These are phyloP conservation scores for Erodium moschatum DNA, from an alignment of 441 rosid species.

Conservation along the genomic window DNA sequence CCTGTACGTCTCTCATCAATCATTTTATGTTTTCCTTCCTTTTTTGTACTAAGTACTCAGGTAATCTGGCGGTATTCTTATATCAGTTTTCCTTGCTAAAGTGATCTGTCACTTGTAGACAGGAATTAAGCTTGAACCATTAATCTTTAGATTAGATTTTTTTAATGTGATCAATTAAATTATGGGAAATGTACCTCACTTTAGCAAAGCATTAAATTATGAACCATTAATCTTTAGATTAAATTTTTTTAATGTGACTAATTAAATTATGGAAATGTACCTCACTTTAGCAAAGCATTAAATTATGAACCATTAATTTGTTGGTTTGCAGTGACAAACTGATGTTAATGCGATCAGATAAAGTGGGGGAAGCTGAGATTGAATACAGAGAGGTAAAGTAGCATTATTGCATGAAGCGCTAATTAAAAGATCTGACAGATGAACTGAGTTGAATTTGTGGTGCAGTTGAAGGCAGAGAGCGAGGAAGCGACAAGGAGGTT, in stretches of 20 bases:
- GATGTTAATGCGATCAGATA: constrained; percentile 78
- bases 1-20: constrained; percentile 50
- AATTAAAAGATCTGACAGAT: too few species aligned
- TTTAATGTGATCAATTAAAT: too few species aligned
- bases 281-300: too few species aligned
- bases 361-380: constrained; percentile 77
- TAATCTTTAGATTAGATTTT: background rate
- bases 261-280: too few species aligned
- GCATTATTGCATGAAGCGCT: background rate
- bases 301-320: too few species aligned
- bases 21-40: background rate
- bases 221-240: too few species aligned
- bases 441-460: background rate
- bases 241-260: too few species aligned
- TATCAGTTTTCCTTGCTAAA: too few species aligned
- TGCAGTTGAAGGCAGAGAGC: constrained; percentile 73
- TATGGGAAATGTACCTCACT: too few species aligned
- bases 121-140: background rate
- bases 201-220: too few species aligned
- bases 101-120: background rate
- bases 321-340: constrained; percentile 67
- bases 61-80: too few species aligned
- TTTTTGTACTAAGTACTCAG: background rate
- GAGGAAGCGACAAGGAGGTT: constrained; percentile 74
- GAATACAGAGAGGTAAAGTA: constrained; percentile 70